A percentile compares a stretch with the other conserved stretches of the same genome.
Evolutionary conservation across 139 green algal species (phyloP).

Genomic region (Chlamydomonas schloesseri): DNA sequence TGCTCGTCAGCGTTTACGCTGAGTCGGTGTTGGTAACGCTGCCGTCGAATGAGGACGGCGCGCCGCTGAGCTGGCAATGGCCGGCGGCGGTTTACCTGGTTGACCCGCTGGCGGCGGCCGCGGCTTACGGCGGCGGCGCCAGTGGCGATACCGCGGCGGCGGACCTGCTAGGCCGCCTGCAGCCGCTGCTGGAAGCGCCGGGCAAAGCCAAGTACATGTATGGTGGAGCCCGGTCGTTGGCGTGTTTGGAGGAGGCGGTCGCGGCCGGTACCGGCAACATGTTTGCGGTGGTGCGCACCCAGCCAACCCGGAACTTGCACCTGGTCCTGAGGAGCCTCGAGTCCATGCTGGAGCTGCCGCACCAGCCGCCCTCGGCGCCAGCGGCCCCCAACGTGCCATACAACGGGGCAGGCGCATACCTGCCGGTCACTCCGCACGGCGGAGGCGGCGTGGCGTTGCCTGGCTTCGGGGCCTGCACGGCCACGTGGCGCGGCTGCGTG

Average conservation of each 20-base stretch:
- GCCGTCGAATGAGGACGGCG: too few relatives aligned
- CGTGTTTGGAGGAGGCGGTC: background rate
- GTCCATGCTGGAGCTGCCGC: background rate
- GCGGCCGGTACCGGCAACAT: too few relatives aligned
- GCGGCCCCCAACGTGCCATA: too few relatives aligned
- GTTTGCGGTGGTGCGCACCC: too few relatives aligned
- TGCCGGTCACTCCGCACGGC: too few relatives aligned
- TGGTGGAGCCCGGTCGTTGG: background rate
- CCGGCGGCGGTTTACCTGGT: slow-evolving; percentile 14
- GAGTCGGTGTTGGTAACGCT: too few relatives aligned
- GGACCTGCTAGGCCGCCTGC: background rate
- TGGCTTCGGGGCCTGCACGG: background rate
- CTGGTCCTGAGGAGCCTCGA: background rate
- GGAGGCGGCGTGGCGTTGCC: too few relatives aligned
- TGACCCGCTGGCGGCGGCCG: background rate
- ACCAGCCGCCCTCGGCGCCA: background rate
- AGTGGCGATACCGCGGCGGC: background rate
- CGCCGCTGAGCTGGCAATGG: too few relatives aligned
- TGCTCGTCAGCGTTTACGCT: slow-evolving; percentile 14
- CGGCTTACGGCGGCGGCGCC: background rate
- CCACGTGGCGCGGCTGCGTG: background rate
- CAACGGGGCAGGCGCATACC: too few relatives aligned
- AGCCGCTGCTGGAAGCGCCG: background rate
- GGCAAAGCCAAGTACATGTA: slow-evolving; percentile 8
- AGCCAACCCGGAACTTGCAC: background rate